A percentile compares a stretch with the other conserved stretches of the same genome.
phyloP scores from a whole-genome alignment of 176 grass and related monocot species.

The Triticum urartu region DNA sequence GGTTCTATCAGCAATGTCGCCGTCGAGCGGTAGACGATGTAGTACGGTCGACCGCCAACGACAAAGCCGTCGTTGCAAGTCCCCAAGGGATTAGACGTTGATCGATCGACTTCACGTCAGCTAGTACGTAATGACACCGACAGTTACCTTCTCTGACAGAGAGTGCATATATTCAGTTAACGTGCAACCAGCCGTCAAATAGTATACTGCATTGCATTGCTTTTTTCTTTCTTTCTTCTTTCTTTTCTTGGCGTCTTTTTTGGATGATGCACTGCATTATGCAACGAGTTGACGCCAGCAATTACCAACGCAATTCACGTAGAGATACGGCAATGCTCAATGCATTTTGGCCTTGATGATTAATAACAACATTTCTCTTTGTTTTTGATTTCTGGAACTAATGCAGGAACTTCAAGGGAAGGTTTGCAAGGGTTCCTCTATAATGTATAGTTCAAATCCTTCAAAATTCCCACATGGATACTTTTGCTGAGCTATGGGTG shows the following conservation, averaged over 20 bases:
- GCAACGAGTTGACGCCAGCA: not conserved
- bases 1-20: not conserved
- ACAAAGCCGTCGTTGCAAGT: not conserved
- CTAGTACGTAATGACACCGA: not conserved
- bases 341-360: no score
- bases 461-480: no score
- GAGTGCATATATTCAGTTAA: not conserved
- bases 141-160: constrained; percentile 1
- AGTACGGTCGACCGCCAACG: not conserved
- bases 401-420: no score
- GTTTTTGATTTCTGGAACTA: no score
- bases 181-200: not conserved
- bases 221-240: not conserved
- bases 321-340: not conserved
- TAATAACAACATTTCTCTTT: no score
- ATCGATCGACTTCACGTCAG: not conserved
- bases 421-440: no score
- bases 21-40: not conserved
- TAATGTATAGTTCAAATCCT: no score
- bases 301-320: not conserved
- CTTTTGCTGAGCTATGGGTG: no score
- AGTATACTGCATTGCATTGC: not conserved
- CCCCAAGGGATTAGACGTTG: not conserved
- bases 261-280: not conserved
- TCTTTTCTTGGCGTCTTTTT: not conserved